Evolutionary conservation across 352 stramenopile species (phyloP).

Genomic region (Phytophthora sojae): DNA sequence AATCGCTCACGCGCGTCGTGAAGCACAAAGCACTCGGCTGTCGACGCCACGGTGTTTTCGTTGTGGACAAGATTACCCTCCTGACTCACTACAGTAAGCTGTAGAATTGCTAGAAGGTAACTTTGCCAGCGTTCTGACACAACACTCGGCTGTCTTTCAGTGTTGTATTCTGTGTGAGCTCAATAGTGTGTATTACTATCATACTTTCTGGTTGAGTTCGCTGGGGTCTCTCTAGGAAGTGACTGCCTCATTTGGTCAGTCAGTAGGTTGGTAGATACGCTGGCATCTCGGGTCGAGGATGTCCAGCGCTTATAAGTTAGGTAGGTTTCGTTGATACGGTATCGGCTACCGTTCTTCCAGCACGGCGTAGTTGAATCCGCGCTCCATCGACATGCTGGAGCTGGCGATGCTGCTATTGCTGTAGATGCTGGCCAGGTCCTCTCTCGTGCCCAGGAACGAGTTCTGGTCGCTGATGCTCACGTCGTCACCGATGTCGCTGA

Average conservation of each 20-base stretch:
- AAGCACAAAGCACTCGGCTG: neutral
- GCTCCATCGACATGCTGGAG: constrained; percentile 37
- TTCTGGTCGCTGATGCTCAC: constrained; percentile 45
- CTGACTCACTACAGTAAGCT: neutral
- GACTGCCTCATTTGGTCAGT: constrained; percentile 1
- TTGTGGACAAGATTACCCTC: neutral
- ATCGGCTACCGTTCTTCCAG: constrained; percentile 35
- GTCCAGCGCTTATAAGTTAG: constrained; percentile 40
- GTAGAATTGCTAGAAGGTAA: neutral
- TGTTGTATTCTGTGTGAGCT: neutral
- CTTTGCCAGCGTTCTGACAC: neutral
- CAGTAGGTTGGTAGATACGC: constrained; percentile 16
- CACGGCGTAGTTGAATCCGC: constrained; percentile 43
- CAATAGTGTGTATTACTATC: constrained; percentile 19
- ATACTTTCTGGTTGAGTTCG: constrained; percentile 21
- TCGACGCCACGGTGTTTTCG: neutral
- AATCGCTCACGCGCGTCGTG: neutral
- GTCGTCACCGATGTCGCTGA: constrained; percentile 62
- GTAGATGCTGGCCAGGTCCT: constrained; percentile 35
- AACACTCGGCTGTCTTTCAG: neutral
- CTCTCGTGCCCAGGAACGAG: constrained; percentile 48
- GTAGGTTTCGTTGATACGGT: constrained; percentile 17
- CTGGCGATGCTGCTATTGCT: constrained; percentile 36
- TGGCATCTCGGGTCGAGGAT: constrained; percentile 7
- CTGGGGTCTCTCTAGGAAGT: constrained; percentile 2